A percentile compares a stretch with the other conserved stretches of the same genome.
phyloP scores from a whole-genome alignment of 2,329 filamentous ascomycete genomes.

The Fusarium caatingaense region DNA sequence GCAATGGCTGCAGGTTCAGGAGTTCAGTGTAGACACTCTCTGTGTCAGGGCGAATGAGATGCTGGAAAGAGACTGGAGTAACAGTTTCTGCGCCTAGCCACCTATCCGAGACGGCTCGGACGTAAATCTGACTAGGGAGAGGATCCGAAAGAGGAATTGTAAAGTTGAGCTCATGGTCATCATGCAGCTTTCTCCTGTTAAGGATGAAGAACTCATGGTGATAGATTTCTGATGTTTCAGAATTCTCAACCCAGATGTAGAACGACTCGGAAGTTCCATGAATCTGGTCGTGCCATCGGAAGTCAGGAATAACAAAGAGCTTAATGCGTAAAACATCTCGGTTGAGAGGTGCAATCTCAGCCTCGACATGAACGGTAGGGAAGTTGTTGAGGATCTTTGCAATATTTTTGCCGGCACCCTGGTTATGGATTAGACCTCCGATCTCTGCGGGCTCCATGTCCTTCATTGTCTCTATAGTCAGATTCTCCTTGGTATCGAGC shows the following conservation, averaged over 20 bases:
- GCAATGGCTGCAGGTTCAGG: conserved; percentile 88
- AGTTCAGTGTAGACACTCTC: conserved; percentile 98
- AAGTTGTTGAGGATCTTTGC: conserved; percentile 88
- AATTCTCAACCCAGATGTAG: conserved; percentile 99
- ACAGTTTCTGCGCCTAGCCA: conserved; percentile 98
- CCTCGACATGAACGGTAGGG: conserved; percentile 89
- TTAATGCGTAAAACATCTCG: conserved; percentile 93
- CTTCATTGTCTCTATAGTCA: conserved; percentile 83
- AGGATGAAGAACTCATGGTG: conserved; percentile 98
- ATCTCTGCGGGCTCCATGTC: conserved; percentile 96
- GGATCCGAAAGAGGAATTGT: conserved; percentile 96
- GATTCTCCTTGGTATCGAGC: conserved; percentile 80
- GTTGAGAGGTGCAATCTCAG: conserved; percentile 95
- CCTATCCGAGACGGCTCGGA: conserved; percentile 91
- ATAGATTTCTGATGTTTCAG: conserved; percentile 96
- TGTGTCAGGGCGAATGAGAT: conserved; percentile 95
- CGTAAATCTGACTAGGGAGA: conserved; percentile 93
- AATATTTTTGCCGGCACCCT: conserved; percentile 85
- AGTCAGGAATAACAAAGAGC: conserved; percentile 87
- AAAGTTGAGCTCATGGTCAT: conserved; percentile 98
- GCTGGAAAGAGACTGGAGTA: conserved; percentile 94
- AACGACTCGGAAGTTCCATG: conserved; percentile 96
- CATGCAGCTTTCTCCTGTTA: conserved; percentile 86
- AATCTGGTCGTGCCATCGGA: conserved; percentile 92
- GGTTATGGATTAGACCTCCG: conserved; percentile 89